Base-by-base conservation (phyloP, 202 grass and related monocot species). In the Brachypodium distachyon region DNA sequence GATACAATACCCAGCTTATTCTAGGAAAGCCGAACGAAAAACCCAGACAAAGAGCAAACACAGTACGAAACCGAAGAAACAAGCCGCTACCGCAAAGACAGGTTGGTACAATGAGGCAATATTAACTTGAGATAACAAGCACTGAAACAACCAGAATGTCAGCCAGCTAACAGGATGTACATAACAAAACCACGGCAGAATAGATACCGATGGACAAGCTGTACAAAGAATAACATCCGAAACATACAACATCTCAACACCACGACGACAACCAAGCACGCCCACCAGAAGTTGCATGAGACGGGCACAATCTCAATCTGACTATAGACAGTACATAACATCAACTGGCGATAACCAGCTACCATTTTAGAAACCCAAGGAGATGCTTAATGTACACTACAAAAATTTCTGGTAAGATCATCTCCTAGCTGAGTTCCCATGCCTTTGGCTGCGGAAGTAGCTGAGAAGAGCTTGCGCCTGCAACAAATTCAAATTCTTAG, bases 391-490 rank as follows among this genome's bases (percentile, higher is more conserved):
- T 82, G 73, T 87, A 87, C 78, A 87, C 41, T 55, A 47, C 61
- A 75, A 76, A 67, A 72, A 34, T 17, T 25, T 49, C 18, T 50
- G 13, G 26, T 23, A 50, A 66, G 62, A 80, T 86, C 80, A 92
- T 80, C 83, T 82, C 86, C 86, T 92, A 18, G 86, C 77, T 36
- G 86, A 56, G 82, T 81, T 91, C 40, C 91, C 88, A 64, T 97
- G 94, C 75, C 94, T 89, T 70, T 97, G 93, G 68, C 86, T 93
- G 19, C 85, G 82, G 66, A 97, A 88, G 72, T 87, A 90, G 72
- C 90, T 93, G 14, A 97, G 88, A 72, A 97, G 90, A 72, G 81
- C 85, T 38, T 90, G 87, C 32, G 93, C 93, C 93, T 97, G 75
- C 68, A 71, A 43, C 16, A 52, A 53, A 56, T 75, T 27, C 29